Conservation (phyloP, 192 early-diverging fungal genomes). For the Linnemannia elongata region DNA sequence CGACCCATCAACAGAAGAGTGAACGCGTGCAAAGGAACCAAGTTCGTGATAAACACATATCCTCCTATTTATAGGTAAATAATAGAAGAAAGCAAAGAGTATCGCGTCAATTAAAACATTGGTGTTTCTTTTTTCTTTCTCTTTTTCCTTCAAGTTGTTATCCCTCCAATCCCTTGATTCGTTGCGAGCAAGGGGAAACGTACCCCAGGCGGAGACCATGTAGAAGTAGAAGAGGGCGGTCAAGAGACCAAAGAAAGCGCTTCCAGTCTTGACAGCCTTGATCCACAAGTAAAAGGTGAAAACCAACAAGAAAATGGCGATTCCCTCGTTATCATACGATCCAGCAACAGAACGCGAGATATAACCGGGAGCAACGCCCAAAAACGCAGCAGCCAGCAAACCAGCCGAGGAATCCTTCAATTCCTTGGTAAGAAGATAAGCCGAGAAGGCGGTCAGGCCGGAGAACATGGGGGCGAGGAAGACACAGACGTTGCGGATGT, state of each 20-base stretch:
- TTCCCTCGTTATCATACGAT: constrained; percentile 99
- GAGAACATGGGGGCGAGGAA: constrained; percentile 98
- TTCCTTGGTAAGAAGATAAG: constrained; percentile 94
- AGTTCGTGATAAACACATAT: constrained; percentile 99
- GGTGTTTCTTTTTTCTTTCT: neutral
- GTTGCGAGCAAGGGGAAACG: constrained; percentile 4
- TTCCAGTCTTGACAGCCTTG: constrained; percentile 95
- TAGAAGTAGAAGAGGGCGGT: constrained; percentile 98
- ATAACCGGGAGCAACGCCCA: constrained; percentile 98
- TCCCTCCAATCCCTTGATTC: neutral
- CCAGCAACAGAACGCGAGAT: constrained; percentile 99
- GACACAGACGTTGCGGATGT: constrained; percentile 99
- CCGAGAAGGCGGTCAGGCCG: constrained; percentile 94
- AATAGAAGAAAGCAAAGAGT: neutral
- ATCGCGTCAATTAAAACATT: neutral
- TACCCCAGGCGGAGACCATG: constrained; percentile 99
- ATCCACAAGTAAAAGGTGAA: constrained; percentile 99
- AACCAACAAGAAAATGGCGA: constrained; percentile 99
- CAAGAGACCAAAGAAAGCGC: constrained; percentile 87
- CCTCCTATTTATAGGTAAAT: constrained; percentile 66
- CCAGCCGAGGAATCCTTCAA: constrained; percentile 94
- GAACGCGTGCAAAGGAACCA: constrained; percentile 98
- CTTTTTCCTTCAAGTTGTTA: neutral
- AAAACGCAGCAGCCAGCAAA: constrained; percentile 96
- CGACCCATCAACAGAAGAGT: constrained; percentile 96